Conservation (phyloP, 2,329 filamentous ascomycete genomes). For the Tolypocladium nubicola region DNA sequence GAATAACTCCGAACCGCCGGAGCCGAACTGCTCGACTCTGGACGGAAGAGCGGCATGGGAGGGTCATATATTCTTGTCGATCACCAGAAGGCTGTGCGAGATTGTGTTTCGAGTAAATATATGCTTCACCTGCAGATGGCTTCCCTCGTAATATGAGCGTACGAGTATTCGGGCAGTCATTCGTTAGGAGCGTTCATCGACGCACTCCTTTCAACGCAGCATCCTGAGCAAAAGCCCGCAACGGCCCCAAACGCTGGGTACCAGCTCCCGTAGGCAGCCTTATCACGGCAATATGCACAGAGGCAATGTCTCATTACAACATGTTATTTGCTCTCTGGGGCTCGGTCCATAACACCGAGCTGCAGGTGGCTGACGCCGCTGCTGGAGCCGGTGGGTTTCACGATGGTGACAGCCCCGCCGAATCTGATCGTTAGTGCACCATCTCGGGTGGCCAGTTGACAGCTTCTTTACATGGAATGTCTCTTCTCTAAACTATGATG, state of each 20-base stretch:
- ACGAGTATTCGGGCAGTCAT: too few relatives aligned
- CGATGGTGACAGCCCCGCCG: not conserved
- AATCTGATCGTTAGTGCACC: not conserved
- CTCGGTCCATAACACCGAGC: not conserved
- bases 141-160: too few relatives aligned
- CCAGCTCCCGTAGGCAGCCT: not conserved
- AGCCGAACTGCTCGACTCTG: not conserved
- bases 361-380: not conserved
- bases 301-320: not conserved
- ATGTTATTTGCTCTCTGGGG: not conserved
- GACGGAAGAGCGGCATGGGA: not conserved
- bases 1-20: not conserved
- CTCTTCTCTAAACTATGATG: too few relatives aligned
- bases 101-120: too few relatives aligned
- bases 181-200: too few relatives aligned
- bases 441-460: too few relatives aligned
- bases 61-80: too few relatives aligned
- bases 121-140: too few relatives aligned
- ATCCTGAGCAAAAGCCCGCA: not conserved
- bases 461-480: too few relatives aligned
- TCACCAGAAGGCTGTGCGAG: not conserved
- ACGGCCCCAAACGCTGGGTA: not conserved
- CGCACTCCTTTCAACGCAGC: too few relatives aligned
- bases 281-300: not conserved
- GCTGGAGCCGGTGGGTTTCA: not conserved